Conservation (phyloP, 2,329 filamentous ascomycete genomes). For the Cladosporium sp. region DNA sequence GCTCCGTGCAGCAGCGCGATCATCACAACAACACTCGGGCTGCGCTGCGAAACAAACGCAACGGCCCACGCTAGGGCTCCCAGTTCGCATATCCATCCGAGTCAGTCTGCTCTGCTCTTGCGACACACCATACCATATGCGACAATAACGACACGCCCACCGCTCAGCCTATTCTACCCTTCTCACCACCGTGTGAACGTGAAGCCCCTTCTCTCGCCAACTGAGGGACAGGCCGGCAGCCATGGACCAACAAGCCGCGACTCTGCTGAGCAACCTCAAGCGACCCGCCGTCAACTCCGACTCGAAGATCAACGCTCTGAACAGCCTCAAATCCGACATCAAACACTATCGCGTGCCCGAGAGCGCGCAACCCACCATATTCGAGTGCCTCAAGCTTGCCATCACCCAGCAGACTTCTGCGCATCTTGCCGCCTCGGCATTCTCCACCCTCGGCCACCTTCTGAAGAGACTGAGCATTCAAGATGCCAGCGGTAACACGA, state of each 20-base stretch:
- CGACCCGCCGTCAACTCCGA: slow-evolving; percentile 65
- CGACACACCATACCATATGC: slow-evolving; percentile 1
- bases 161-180: neutral
- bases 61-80: neutral
- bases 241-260: slow-evolving; percentile 56
- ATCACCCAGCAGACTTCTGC: slow-evolving; percentile 72
- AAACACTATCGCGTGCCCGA: slow-evolving; percentile 91
- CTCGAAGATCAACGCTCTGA: slow-evolving; percentile 66
- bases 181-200: neutral
- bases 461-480: slow-evolving; percentile 82
- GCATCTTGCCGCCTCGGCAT: slow-evolving; percentile 71
- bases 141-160: slow-evolving; percentile 2
- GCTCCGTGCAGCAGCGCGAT: slow-evolving; percentile 8
- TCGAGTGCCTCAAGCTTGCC: slow-evolving; percentile 74
- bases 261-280: slow-evolving; percentile 52
- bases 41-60: slow-evolving; percentile 1
- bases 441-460: slow-evolving; percentile 82
- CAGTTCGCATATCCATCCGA: neutral
- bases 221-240: slow-evolving; percentile 8
- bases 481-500: slow-evolving; percentile 67
- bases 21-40: slow-evolving; percentile 7
- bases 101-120: slow-evolving; percentile 3
- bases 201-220: slow-evolving; percentile 4
- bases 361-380: slow-evolving; percentile 63
- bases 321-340: slow-evolving; percentile 76